Conservation (phyloP, 2,329 filamentous ascomycete genomes). For the Drechslera avenae region DNA sequence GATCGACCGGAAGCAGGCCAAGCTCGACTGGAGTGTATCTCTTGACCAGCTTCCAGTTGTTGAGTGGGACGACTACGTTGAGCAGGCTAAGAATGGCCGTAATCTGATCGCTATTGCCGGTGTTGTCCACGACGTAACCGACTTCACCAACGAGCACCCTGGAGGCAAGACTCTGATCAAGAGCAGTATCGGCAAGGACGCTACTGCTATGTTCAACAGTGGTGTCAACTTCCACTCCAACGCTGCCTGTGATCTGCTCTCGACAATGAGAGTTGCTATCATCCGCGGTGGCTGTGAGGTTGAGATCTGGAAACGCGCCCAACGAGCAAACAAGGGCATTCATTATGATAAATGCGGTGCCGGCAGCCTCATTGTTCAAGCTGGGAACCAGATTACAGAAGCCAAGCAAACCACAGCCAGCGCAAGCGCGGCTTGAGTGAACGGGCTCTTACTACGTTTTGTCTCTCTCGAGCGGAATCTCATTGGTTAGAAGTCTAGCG, state of each 20-base stretch:
- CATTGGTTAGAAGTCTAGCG: no score
- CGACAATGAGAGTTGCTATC: slow-evolving; percentile 40
- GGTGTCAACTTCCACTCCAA: slow-evolving; percentile 52
- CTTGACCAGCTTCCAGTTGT: slow-evolving; percentile 52
- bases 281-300: slow-evolving; percentile 52
- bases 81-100: slow-evolving; percentile 51
- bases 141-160: slow-evolving; percentile 52
- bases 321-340: slow-evolving; percentile 68
- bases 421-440: slow-evolving; percentile 71
- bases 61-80: slow-evolving; percentile 53
- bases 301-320: slow-evolving; percentile 53
- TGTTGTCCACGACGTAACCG: slow-evolving; percentile 51
- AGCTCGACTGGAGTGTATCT: slow-evolving; percentile 52
- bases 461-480: no score
- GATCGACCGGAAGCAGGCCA: slow-evolving; percentile 52
- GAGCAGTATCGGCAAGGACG: slow-evolving; percentile 51
- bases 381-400: slow-evolving; percentile 84
- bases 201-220: slow-evolving; percentile 53
- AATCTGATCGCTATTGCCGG: slow-evolving; percentile 50
- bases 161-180: slow-evolving; percentile 52
- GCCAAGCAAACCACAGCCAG: slow-evolving; percentile 77
- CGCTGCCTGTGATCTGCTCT: slow-evolving; percentile 46
- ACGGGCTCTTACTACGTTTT: no score
- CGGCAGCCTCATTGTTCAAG: slow-evolving; percentile 82
- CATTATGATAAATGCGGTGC: slow-evolving; percentile 77